Evolutionary conservation across 116 monocot species (phyloP).

Genomic region (Iris pallida): DNA sequence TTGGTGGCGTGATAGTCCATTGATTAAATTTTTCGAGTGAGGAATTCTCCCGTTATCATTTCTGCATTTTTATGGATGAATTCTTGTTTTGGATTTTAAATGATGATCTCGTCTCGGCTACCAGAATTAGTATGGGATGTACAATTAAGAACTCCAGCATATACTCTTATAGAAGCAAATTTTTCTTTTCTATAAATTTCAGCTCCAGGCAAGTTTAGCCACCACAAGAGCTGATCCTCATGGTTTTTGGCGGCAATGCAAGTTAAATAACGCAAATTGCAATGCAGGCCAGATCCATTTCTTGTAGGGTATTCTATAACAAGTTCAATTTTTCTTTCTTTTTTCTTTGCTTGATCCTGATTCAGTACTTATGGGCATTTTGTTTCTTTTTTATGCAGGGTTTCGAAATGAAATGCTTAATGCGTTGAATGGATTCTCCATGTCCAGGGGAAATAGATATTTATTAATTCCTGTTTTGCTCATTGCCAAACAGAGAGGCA

Average conservation of each 20-base stretch:
- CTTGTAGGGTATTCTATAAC: constrained; percentile 31
- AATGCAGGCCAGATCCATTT: constrained; percentile 40
- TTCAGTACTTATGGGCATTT: background rate
- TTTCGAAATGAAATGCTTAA: constrained; percentile 77
- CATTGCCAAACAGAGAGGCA: constrained; percentile 71
- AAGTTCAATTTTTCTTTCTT: background rate
- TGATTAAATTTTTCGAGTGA: no score
- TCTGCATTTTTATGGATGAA: background rate
- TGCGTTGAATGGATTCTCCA: constrained; percentile 31
- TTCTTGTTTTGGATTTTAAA: background rate
- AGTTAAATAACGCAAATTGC: constrained; percentile 41
- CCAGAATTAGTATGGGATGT: background rate
- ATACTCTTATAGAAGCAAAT: background rate
- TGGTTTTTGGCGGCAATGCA: constrained; percentile 63
- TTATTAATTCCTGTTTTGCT: constrained; percentile 85
- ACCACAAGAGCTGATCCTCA: constrained; percentile 41
- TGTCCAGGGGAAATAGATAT: constrained; percentile 40
- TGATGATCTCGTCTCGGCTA: background rate
- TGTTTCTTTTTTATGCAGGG: constrained; percentile 34
- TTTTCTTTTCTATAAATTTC: constrained; percentile 11
- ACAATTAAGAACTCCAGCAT: background rate
- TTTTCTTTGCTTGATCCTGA: background rate
- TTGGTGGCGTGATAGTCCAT: no score
- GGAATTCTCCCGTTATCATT: no score
- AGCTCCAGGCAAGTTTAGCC: constrained; percentile 57